Evolutionary conservation across 129 eudicot species (phyloP), one percentile per base, ranked within the genome.

Genomic region (Centrapalus pauciflorus): DNA sequence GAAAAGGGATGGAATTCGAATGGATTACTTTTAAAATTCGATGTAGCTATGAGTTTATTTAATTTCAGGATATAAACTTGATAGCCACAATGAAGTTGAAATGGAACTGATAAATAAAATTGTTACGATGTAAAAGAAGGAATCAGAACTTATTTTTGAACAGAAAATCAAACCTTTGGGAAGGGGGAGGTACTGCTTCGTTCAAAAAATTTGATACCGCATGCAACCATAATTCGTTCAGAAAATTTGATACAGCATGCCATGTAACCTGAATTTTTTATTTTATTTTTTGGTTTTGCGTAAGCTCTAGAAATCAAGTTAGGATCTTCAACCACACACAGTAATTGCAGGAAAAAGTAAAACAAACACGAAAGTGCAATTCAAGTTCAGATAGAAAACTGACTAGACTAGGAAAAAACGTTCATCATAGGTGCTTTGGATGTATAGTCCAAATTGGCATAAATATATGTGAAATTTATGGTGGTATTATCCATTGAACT

Each of bases 131-230:
- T 55, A 9, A 4, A 13, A 26, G 13, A 3, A 3, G 4, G n/a
- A 40, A 14, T 40, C n/a, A 40, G n/a, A 11, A 10, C 33, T 55
- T 27, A 55, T 16, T 55, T 55, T 57, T 24, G 30, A 41, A 30
- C 16, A n/a, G 64, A 28, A 29, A 56, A 14, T 14, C 7, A n/a
- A n/a, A 26, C 40, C 27, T 56, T 23, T 40, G 61, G 21, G 43
- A 57, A 28, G 62, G 62, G 62, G 62, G 29, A 56, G 38, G 62
- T 14, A 29, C 21, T 57, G 64, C 19, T 57, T 57, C 30, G 64
- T 14, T 28, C 24, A 24, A 17, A 21, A 25, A 30, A 10, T 28
- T 29, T 14, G 23, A 14, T 28, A 29, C 61, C 16, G 23, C 30
- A 29, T 57, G 43, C 34, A 57, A 46, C 16, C 54, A 48, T 48